Evolutionary conservation across 2,329 filamentous ascomycete genomes (phyloP).

Genomic region (Cladophialophora yegresii): DNA sequence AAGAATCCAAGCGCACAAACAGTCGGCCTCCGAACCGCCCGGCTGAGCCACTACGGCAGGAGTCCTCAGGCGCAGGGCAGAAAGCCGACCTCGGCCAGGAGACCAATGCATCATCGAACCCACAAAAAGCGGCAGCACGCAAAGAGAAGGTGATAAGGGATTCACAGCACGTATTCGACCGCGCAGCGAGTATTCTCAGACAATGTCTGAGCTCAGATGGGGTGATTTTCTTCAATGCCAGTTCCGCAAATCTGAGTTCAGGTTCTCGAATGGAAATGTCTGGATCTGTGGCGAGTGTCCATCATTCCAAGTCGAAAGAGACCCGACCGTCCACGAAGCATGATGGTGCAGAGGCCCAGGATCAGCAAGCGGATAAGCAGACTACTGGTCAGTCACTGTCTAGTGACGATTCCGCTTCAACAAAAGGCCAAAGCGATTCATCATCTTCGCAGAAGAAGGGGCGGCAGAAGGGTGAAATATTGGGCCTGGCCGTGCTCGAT

Average conservation of each 20-base stretch:
- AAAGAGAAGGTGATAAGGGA: constrained; percentile 18
- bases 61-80: not conserved
- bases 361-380: not conserved
- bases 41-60: not conserved
- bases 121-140: not conserved
- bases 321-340: not conserved
- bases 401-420: constrained; percentile 13
- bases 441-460: constrained; percentile 32
- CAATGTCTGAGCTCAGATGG: constrained; percentile 49
- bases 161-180: constrained; percentile 43
- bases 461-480: constrained; percentile 35
- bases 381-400: constrained; percentile 1
- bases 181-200: constrained; percentile 50
- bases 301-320: constrained; percentile 14
- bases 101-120: not conserved
- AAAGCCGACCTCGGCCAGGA: not conserved
- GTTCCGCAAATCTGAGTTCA: constrained; percentile 29
- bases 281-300: constrained; percentile 13
- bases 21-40: not conserved
- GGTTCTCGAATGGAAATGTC: constrained; percentile 22
- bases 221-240: constrained; percentile 40
- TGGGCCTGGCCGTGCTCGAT: constrained; percentile 17
- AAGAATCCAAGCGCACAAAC: constrained; percentile 2
- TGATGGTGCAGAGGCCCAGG: not conserved
- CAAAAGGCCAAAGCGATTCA: constrained; percentile 19